Conservation (phyloP, 305 asterid genomes). For the Solanum hybrid region DNA sequence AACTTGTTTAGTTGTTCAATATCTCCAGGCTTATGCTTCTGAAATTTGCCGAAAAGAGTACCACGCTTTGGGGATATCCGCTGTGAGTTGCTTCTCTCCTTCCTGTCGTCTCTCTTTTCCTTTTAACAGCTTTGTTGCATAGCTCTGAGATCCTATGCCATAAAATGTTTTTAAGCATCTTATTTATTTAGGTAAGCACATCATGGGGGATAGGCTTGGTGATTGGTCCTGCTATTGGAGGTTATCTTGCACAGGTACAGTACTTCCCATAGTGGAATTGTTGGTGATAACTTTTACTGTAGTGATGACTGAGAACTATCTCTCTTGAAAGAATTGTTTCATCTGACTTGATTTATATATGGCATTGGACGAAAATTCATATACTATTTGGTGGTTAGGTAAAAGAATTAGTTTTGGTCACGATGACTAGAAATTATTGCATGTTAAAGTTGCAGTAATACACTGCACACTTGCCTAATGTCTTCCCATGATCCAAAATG, state of each 20-base stretch:
- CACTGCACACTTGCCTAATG: neutral
- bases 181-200: constrained; percentile 48
- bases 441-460: neutral
- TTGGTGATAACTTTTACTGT: neutral
- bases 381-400: neutral
- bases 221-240: constrained; percentile 90
- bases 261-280: neutral
- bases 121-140: neutral
- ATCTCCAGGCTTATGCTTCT: constrained; percentile 59
- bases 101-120: neutral
- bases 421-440: neutral
- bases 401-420: neutral
- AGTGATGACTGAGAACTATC: neutral
- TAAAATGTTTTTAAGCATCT: neutral
- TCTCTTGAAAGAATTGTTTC: neutral
- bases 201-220: constrained; percentile 90
- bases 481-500: neutral
- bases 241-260: constrained; percentile 75
- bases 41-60: constrained; percentile 73
- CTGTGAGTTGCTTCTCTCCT: constrained; percentile 31
- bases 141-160: neutral
- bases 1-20: neutral
- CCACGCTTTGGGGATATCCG: constrained; percentile 76
- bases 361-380: neutral
- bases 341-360: neutral